phyloP scores from a whole-genome alignment of 257 asterid species.

The Gentiana straminea region DNA sequence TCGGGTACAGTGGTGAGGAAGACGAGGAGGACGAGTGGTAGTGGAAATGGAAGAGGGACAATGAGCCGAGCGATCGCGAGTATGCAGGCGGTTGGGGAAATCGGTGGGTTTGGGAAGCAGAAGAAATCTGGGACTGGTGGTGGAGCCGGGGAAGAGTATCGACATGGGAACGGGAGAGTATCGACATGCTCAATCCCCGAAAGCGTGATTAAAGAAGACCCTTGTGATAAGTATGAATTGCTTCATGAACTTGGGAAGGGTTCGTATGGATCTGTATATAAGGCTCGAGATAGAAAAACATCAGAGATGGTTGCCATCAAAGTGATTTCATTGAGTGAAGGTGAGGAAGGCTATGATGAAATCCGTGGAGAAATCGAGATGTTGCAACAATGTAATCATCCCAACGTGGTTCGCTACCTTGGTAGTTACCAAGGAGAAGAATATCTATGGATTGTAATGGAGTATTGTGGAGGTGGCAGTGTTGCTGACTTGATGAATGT shows the following conservation, averaged over 20 bases:
- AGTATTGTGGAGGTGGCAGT: slow-evolving; percentile 99
- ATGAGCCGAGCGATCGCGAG: slow-evolving; percentile 95
- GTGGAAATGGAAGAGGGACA: slow-evolving; percentile 45
- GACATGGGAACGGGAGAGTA: slow-evolving; percentile 54
- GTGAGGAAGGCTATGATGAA: slow-evolving; percentile 99
- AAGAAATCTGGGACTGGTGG: slow-evolving; percentile 13
- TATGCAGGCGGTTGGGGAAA: slow-evolving; percentile 80
- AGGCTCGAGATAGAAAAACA: slow-evolving; percentile 87
- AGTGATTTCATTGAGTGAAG: slow-evolving; percentile 92
- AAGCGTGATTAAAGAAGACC: slow-evolving; percentile 77
- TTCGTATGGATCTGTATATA: slow-evolving; percentile 89
- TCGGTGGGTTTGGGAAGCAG: slow-evolving; percentile 16
- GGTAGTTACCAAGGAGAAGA: slow-evolving; percentile 99
- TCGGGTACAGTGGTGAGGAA: slow-evolving; percentile 72
- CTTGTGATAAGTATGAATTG: slow-evolving; percentile 78
- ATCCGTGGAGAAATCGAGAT: slow-evolving; percentile 96
- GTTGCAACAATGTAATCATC: slow-evolving; percentile 99
- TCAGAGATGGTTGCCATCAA: slow-evolving; percentile 95
- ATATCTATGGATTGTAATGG: slow-evolving; percentile 98
- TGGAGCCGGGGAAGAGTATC: slow-evolving; percentile 32
- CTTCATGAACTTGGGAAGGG: slow-evolving; percentile 98
- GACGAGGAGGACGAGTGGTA: slow-evolving; percentile 23
- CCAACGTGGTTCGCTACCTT: slow-evolving; percentile 97
- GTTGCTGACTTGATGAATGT: slow-evolving; percentile 95
- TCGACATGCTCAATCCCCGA: slow-evolving; percentile 84